Conservation (phyloP, 306 rosid genomes). For the Inga laurina region DNA sequence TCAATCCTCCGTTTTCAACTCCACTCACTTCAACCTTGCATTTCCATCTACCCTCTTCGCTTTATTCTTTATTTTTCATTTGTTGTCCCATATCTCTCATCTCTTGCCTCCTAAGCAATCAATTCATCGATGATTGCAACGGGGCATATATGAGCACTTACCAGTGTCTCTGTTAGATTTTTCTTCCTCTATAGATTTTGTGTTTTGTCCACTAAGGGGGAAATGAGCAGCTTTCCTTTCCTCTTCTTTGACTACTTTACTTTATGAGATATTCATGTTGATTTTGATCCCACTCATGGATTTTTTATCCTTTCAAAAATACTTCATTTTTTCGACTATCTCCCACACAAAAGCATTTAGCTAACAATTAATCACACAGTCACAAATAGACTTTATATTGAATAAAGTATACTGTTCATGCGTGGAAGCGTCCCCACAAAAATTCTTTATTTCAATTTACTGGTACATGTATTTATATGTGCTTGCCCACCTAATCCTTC, state of each 20-base stretch:
- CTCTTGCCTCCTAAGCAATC: not conserved
- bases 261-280: conserved; percentile 21
- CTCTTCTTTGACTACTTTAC: conserved; percentile 4
- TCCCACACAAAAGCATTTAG: not conserved
- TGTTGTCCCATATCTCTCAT: not conserved
- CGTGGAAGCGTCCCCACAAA: not conserved
- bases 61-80: not conserved
- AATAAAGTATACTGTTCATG: not conserved
- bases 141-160: not conserved
- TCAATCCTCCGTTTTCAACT: conserved; percentile 38
- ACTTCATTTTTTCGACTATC: conserved; percentile 3
- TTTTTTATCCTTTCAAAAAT: not conserved
- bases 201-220: not conserved
- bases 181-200: not conserved
- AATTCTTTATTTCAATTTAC: not conserved
- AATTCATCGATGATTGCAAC: not conserved
- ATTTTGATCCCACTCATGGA: conserved; percentile 16
- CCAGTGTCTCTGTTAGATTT: not conserved
- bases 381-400: not conserved
- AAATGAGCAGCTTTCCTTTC: not conserved
- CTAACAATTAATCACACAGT: not conserved
- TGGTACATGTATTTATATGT: too few relatives aligned
- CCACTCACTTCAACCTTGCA: not conserved
- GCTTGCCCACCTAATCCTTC: not conserved
- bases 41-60: not conserved